phyloP scores from a whole-genome alignment of 1,284 basidiomycete genomes.

The Fistulinella cinereoalba region DNA sequence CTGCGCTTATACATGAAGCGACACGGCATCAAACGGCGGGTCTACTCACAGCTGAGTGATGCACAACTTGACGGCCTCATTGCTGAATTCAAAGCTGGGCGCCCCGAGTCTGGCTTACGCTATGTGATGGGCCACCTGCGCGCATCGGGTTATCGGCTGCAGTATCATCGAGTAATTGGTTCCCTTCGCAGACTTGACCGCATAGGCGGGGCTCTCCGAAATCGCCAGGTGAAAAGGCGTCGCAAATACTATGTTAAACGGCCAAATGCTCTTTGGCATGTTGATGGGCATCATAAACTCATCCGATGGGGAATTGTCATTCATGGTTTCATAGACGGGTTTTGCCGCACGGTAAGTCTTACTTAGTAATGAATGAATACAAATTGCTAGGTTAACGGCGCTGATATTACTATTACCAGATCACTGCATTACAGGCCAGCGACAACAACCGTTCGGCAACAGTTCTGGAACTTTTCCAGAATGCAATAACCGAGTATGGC shows the following conservation, averaged over 20 bases:
- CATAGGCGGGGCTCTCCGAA: conserved; percentile 11
- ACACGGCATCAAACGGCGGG: conserved; percentile 5
- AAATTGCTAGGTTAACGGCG: background rate
- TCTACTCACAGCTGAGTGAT: conserved; percentile 18
- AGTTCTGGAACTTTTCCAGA: conserved; percentile 27
- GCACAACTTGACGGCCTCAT: conserved; percentile 23
- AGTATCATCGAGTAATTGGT: background rate
- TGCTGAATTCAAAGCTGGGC: conserved; percentile 12
- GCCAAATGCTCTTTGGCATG: conserved; percentile 33
- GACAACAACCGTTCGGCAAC: conserved; percentile 31
- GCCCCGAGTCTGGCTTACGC: conserved; percentile 22
- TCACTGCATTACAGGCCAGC: conserved; percentile 12
- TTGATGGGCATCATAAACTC: conserved; percentile 33
- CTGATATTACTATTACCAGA: background rate
- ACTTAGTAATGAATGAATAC: background rate
- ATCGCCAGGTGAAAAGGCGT: conserved; percentile 15
- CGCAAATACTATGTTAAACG: conserved; percentile 32
- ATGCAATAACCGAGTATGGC: background rate
- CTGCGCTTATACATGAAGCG: conserved; percentile 16
- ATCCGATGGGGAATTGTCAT: conserved; percentile 51
- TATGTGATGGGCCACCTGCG: conserved; percentile 23
- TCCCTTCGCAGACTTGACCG: background rate
- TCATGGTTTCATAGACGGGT: conserved; percentile 48
- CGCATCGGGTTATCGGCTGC: conserved; percentile 15
- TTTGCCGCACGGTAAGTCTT: conserved; percentile 33